Conservation (phyloP, 306 rosid genomes). For the Ormosia emarginata region DNA sequence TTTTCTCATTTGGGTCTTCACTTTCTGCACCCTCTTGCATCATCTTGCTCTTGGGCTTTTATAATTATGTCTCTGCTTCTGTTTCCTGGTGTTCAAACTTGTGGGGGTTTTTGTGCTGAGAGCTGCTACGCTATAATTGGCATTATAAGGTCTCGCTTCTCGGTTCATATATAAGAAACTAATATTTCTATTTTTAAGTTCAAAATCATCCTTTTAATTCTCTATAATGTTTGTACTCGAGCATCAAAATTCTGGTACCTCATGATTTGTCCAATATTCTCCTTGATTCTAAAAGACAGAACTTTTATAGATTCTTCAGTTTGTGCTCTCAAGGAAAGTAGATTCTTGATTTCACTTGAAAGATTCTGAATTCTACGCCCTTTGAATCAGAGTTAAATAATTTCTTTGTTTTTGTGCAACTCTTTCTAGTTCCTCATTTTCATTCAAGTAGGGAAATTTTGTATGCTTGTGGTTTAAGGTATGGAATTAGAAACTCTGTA, state of each 20-base stretch:
- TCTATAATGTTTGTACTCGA: neutral
- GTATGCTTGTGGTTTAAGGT: neutral
- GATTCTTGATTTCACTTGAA: conserved; percentile 49
- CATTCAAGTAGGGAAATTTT: neutral
- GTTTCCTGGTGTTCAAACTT: neutral
- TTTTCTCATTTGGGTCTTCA: neutral
- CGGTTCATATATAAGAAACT: neutral
- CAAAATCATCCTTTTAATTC: neutral
- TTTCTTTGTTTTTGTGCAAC: neutral
- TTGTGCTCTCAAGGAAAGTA: conserved; percentile 41
- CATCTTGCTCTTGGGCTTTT: neutral
- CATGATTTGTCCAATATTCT: conserved; percentile 37
- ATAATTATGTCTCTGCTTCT: neutral
- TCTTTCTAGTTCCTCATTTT: neutral
- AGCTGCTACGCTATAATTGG: neutral
- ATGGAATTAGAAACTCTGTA: conserved; percentile 58
- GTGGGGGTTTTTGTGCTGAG: neutral
- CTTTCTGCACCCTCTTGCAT: conserved; percentile 21
- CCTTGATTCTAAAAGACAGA: conserved; percentile 49
- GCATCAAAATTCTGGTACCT: neutral
- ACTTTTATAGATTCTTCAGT: conserved; percentile 41
- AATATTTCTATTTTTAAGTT: neutral
- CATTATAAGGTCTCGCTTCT: neutral
- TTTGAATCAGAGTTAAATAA: conserved; percentile 12
- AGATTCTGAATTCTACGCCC: conserved; percentile 39